Evolutionary conservation across 2,329 filamentous ascomycete species (phyloP), one percentile per base, ranked within the genome.

Genomic region (Camillea tinctor): DNA sequence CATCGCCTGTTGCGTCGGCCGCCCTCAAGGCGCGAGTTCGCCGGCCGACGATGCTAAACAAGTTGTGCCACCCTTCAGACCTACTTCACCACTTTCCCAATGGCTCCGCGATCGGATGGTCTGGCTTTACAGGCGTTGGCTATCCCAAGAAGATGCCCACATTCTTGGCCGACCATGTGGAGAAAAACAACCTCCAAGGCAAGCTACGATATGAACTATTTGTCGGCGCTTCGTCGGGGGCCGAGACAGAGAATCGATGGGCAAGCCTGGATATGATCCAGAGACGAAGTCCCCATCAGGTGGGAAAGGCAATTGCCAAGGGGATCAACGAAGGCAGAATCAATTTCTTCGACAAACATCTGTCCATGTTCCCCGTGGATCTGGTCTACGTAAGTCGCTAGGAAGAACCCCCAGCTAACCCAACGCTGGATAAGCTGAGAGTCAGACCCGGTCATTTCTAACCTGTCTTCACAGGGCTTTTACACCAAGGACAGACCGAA

Each of bases 221-320:
- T 68, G 92, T 96, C 9, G 93, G 92, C 56, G 92, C 92, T n/a
- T 94, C 90, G 4, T 93, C 91, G 17, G 92, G 92, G 44, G 90
- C 92, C 19, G 92, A 95, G 79, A 96, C 92, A 0, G 92, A 96
- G 80, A 95, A 95, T 76, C 84, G 92, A 75, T 96, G 93, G 93
- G 92, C 93, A n/a, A 77, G 80, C 4, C 80, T 94, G 64, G 89
- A 96, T 77, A 96, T 96, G 92, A 96, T 96, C 70, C 89, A 94
- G 79, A 84, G 92, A 59, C 85, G 92, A 59, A 85, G 86, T 68
- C 92, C 92, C 58, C 92, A 96, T 78, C 92, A 96, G 74, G 92
- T 96, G 62, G 92, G 92, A 72, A 96, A 96, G 80, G 84, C 90
- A 60, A 96, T 96, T 66, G 86, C 92, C 62, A 94, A 92, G 80